These are phyloP conservation scores for Cydonia oblonga DNA, from an alignment of 331 rosid genomes.

Conservation along the genomic window DNA sequence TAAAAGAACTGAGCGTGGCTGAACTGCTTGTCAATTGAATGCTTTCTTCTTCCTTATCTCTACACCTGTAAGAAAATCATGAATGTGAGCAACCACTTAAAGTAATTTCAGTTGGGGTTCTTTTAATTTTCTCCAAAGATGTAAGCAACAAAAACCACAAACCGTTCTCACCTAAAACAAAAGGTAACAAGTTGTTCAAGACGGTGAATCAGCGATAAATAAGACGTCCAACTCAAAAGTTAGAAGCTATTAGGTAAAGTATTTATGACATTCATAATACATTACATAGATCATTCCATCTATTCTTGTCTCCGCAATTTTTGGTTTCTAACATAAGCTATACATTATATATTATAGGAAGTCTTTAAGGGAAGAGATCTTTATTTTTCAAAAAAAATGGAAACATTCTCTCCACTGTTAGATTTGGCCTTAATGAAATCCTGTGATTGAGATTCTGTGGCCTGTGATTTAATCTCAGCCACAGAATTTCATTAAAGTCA, in stretches of 20 bases:
- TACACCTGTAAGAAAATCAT: constrained; percentile 10
- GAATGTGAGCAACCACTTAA: constrained; percentile 21
- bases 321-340: not conserved
- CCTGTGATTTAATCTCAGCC: too few relatives aligned
- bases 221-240: not conserved
- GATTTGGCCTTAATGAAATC: too few relatives aligned
- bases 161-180: not conserved
- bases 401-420: too few relatives aligned
- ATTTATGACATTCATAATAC: not conserved
- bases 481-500: too few relatives aligned
- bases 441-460: too few relatives aligned
- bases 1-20: not conserved
- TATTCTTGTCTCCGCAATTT: not conserved
- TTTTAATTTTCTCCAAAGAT: not conserved
- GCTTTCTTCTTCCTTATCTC: not conserved
- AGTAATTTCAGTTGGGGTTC: constrained; percentile 1
- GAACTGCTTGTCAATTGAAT: constrained; percentile 8
- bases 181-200: too few relatives aligned
- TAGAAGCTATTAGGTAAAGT: not conserved
- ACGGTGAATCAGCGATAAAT: not conserved
- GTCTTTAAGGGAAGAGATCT: too few relatives aligned
- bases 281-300: not conserved
- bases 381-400: too few relatives aligned
- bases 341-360: too few relatives aligned
- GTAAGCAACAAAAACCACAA: not conserved